Base-by-base conservation (phyloP, 352 stramenopile genomes). In the Globisporangium mamillatum region DNA sequence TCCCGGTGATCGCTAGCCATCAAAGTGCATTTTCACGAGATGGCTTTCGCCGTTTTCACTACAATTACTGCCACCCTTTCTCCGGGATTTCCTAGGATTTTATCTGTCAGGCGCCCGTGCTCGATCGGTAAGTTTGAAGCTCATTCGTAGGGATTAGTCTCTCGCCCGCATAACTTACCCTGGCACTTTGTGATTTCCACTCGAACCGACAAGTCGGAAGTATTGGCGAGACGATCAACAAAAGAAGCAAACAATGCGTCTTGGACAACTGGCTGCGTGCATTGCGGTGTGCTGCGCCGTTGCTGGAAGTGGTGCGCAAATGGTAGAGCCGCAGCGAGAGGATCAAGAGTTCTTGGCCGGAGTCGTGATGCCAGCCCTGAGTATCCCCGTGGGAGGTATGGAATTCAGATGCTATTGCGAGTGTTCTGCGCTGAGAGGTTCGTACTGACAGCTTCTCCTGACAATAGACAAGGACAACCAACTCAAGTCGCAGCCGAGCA, bases 191-290 rank as follows among this genome's bases (percentile, higher is more conserved):
- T 12, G 18, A 46, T 44, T 60, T 44, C 55, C 18, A 46, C n/a
- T 36, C 27, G 18, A 60, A 18, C 8, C 18, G 4, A 22, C 55
- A 60, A 60, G 25, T 41, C 10, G 18, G 1, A 16, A 60, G 32
- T 38, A 60, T 10, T 29, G 50, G 8, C 24, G 18, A 25, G 14
- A 25, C 4, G 12, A 41, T 46, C 20, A 55, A 16, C 6, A 55
- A 55, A 55, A 60, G 7, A 36, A 50, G 18, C 41, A 22, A 48
- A 38, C 7, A 50, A 63, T 63, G 58, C 58, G 58, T 38, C 41
- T 63, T 27, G 58, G 36, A 18, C 58, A 55, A 24, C 24, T 54
- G n/a, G 16, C 14, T 32, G 14, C 18, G 34, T 53, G 58, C 22
- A 36, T 63, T 29, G 58, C 22, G 41, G 22, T 24, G 5, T 55